Conservation (phyloP, 2,329 filamentous ascomycete species). For the Venturia effusa region DNA sequence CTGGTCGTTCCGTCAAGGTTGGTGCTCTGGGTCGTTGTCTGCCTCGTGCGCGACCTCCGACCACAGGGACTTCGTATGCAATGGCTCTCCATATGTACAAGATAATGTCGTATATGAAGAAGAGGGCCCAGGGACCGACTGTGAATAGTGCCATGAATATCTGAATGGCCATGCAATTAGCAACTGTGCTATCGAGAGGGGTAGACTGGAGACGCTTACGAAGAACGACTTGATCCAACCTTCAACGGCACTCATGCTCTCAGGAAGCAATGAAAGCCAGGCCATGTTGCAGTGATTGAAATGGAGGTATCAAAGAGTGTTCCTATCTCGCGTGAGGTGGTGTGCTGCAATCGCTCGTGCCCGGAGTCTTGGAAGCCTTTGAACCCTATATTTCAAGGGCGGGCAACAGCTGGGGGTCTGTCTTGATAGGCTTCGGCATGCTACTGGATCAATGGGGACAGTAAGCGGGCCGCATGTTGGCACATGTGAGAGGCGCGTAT, state of each 20-base stretch:
- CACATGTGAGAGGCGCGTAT: neutral
- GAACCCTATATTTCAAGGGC: neutral
- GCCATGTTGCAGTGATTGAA: slow-evolving; percentile 36
- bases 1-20: slow-evolving; percentile 47
- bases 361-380: neutral
- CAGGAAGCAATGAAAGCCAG: slow-evolving; percentile 54
- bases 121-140: slow-evolving; percentile 50
- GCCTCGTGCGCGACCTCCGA: slow-evolving; percentile 51
- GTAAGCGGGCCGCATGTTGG: slow-evolving; percentile 1
- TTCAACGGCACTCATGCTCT: slow-evolving; percentile 46
- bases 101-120: slow-evolving; percentile 53
- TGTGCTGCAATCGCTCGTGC: slow-evolving; percentile 4
- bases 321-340: slow-evolving; percentile 1
- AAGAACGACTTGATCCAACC: slow-evolving; percentile 52
- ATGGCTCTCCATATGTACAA: slow-evolving; percentile 50
- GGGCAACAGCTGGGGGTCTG: neutral
- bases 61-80: slow-evolving; percentile 46
- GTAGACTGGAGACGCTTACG: slow-evolving; percentile 32
- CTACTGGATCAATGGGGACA: neutral
- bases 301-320: neutral
- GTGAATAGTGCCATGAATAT: slow-evolving; percentile 48
- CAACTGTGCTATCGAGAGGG: neutral
- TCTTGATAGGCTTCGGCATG: neutral
- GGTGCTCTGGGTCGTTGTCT: slow-evolving; percentile 50
- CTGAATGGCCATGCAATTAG: slow-evolving; percentile 26